These are phyloP conservation scores for Hypoxylon sp. DNA, from an alignment of 2,329 filamentous ascomycete species.

Conservation along the genomic window DNA sequence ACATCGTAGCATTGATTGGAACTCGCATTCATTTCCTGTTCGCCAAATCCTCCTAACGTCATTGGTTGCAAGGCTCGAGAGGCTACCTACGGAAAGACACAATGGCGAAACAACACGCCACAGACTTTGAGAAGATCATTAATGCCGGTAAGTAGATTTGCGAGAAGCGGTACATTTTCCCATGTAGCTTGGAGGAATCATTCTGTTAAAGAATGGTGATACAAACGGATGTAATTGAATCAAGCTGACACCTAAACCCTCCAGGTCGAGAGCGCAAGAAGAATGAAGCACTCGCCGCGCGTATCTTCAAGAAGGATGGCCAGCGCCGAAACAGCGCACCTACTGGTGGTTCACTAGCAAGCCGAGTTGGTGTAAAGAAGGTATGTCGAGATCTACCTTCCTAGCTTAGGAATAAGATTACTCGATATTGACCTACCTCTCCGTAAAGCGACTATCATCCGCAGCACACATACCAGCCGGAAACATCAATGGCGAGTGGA, in stretches of 20 bases:
- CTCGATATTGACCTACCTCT: slow-evolving; percentile 38
- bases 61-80: slow-evolving; percentile 12
- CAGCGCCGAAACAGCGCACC: slow-evolving; percentile 66
- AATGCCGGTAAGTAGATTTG: slow-evolving; percentile 55
- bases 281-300: slow-evolving; percentile 74
- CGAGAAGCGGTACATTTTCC: too few relatives aligned
- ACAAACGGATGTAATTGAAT: too few relatives aligned
- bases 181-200: too few relatives aligned
- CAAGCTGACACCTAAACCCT: too few relatives aligned
- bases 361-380: slow-evolving; percentile 78
- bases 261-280: slow-evolving; percentile 73
- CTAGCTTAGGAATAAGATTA: too few relatives aligned
- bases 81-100: slow-evolving; percentile 25
- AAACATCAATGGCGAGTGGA: slow-evolving; percentile 74
- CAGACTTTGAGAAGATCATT: slow-evolving; percentile 65
- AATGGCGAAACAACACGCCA: slow-evolving; percentile 55
- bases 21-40: neutral
- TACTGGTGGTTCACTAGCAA: slow-evolving; percentile 68
- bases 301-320: slow-evolving; percentile 70
- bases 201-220: too few relatives aligned
- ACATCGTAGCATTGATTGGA: slow-evolving; percentile 11
- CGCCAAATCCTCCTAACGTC: slow-evolving; percentile 2
- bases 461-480: slow-evolving; percentile 53
- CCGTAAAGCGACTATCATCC: slow-evolving; percentile 46
- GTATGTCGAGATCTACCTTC: slow-evolving; percentile 50